Base-by-base conservation (phyloP, 2,329 filamentous ascomycete species). In the Colletotrichum salicis region DNA sequence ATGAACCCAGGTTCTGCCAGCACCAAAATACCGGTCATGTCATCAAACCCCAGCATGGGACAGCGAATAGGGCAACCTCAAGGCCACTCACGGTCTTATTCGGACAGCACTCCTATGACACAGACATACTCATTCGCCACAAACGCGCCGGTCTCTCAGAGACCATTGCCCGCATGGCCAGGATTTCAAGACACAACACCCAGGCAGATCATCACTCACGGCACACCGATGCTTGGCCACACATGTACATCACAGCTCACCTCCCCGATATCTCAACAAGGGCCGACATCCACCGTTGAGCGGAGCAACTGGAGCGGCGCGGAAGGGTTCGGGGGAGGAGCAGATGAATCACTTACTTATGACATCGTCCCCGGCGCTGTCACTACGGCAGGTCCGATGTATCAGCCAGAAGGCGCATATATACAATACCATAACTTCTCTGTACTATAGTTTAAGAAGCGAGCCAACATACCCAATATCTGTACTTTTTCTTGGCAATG, bases 381-480 rank as follows among this genome's bases (percentile, higher is more conserved):
- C 13, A 5, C 64, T 13, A 22, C 69, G 7, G 45, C 64, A 24
- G 59, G 54, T 29, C 29, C 41, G 5, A 24, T 54, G 1, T 71
- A 67, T 35, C 59, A 48, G 27, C 2, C 58, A 1, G 51, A 60
- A 37, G 45, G 52, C 29, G 35, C 69, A 6, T 71, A 54, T 54
- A 37, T 69, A 22, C 59, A 60, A 35, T 71, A 63, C 3, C 69
- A 71, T n/a, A 64, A 48, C 29, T 71, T 71, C 33, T 63, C 69
- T 64, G 69, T 71, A 64, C 22, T 60, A 63, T 71, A 71, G 69
- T 37, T 63, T 63, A 3, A 52, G 3, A 10, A 48, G 19, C 41
- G 5, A 48, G 8, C 8, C 19, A n/a, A 48, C 41, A 48, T 48
- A 41, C 37, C 37, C 37, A 41, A 41, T 37, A 37, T 37, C 35